phyloP scores from a whole-genome alignment of 2,329 filamentous ascomycete species.

The Sarocladium strictum region DNA sequence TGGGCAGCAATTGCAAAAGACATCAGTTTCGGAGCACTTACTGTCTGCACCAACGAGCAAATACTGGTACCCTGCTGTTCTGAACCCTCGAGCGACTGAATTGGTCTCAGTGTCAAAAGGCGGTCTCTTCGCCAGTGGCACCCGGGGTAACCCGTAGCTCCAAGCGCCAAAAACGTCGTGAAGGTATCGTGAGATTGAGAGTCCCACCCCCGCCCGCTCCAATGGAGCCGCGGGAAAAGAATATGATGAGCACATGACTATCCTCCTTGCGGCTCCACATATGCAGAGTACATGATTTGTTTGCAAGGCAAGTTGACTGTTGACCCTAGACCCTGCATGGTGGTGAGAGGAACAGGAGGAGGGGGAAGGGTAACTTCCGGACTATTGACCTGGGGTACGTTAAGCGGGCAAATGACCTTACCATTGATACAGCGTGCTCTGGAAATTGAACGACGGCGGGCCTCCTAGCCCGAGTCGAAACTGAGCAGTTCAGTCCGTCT shows the following conservation, averaged over 20 bases:
- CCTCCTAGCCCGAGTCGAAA: no score
- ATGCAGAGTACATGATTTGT: no score
- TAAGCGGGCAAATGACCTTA: neutral
- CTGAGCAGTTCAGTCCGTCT: no score
- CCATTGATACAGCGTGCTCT: neutral
- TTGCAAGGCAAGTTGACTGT: no score
- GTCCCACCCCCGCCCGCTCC: neutral
- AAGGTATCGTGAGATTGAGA: neutral
- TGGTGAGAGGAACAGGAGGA: neutral
- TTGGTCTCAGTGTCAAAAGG: neutral
- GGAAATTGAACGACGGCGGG: no score
- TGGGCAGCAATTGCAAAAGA: no score
- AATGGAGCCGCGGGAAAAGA: neutral
- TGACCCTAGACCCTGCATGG: slow-evolving; percentile 8
- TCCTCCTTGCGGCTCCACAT: neutral
- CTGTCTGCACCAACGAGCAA: no score
- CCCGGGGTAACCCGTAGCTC: neutral
- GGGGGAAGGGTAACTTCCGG: neutral
- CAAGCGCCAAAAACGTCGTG: neutral
- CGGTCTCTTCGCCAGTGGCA: neutral
- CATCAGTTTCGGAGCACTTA: no score
- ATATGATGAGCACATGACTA: neutral
- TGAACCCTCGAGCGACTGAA: no score
- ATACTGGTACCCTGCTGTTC: no score
- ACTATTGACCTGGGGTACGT: neutral